Base-by-base conservation (phyloP, 176 grass and related monocot species). In the Alopecurus myosuroides region DNA sequence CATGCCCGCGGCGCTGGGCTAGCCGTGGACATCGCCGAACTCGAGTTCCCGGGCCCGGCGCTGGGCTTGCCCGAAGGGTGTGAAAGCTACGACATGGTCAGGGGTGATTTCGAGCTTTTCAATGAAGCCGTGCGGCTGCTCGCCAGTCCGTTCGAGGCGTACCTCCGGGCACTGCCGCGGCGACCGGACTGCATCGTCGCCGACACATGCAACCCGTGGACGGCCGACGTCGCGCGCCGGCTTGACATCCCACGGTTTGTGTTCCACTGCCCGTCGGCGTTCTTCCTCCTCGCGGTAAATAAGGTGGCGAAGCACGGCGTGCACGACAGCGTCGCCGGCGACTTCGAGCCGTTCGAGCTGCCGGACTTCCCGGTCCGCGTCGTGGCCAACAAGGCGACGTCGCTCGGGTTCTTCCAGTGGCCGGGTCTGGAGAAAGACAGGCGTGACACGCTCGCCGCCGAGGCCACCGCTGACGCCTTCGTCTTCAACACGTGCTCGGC, bases 21-120 rank as follows among this genome's bases (percentile, higher is more conserved):
- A 4, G 65, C 78, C 42, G 64, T 94, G 13, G 78, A 79, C 22
- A 70, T 94, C 66, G 74, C 87, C 22, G 88, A 86, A 78, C 34
- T 94, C 41, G 13, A 40, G 10, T 88, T 94, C 64, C 92, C 86
- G 3, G 83, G 78, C 1, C 77, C 73, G 0, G 50, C 65, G 33
- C 0, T 86, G 0, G 92, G 92, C 14, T 5, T 94, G 0, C 83
- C 78, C 2, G 82, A 77, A 0, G 92, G 88, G 3, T 82, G 78
- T 50, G 88, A 94, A 78, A 91, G 39, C 83, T 0, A 57, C 7
- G 92, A 91, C 48, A 56, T 77, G 81, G 4, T 86, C 40, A 4
- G 7, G 1, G 53, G 31, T 52, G 36, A 42, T 0, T 2, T 62
- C 31, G 22, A 14, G 25, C 10, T 20, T 2, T 94, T 91, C 78